Evolutionary conservation across 768 basidiomycete genomes (phyloP), one percentile per base, ranked within the genome.

Genomic region (Cubamyces sp.): DNA sequence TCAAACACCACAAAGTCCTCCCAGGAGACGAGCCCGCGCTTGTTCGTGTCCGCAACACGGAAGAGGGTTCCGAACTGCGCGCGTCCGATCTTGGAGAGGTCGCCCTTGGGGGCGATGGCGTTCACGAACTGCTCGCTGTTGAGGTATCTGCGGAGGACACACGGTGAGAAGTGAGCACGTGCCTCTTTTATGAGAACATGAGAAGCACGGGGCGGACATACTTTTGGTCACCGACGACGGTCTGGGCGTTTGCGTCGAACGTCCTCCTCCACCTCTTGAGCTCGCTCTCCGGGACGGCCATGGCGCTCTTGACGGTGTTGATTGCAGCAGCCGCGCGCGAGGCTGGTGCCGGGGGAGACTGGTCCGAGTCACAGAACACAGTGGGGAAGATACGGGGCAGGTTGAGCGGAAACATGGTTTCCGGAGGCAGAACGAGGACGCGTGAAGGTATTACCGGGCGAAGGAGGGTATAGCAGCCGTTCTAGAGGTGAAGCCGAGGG

Each of bases 1-100:
- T 98, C 91, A 73, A 99, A 99, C 64, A 96, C 89, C 6, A 87
- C 88, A 68, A 97, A 99, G 75, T 99, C 97, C 69, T 97, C 94
- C 90, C 94, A 98, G 53, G 90, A 90, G 56, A 96, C 83, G 25
- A 91, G 78, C 40, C 88, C 93, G 66, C 87, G 84, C 71, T 85
- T 84, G 46, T 85, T 84, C 46, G 84, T 78, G 77, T 95, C 94
- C 50, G 94, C 94, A 60, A 96, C 92, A 58, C 87, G 87, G 78
- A 96, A 96, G 64, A 96, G 83, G 61, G 96, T 89, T 41, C 86
- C 88, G 72, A 93, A 98, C 71, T 97, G 95, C 8, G 88, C 84
- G 21, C 91, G 88, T 39, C 87, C 87, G 68, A 98, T 96, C 75
- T 90, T 92, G 58, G 86, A 82, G 68, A 94, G 81, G 79, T 96